Base-by-base conservation (phyloP, 306 rosid genomes). In the Dalbergia cochinchinensis region DNA sequence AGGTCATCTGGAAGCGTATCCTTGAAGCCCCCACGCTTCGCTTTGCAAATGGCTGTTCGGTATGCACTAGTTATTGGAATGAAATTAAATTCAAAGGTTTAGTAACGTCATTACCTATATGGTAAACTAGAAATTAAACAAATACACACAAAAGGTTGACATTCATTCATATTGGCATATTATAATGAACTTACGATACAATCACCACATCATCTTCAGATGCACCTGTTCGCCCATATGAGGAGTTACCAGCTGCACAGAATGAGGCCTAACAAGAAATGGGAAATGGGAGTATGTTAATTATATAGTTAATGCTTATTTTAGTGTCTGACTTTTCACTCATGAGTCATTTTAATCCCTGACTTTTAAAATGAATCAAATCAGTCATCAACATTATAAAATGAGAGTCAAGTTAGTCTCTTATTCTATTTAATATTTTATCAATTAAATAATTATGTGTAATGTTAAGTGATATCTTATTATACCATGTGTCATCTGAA, bases 1-100 rank as follows among this genome's bases (percentile, higher is more conserved):
- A 92, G 85, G 86, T 95, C 97, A 88, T 95, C 99, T 4, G 95
- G 89, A 66, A 83, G 89, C 51, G 99, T 89, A 83, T 95, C 97
- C 91, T 95, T 95, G 81, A 92, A 92, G 59, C 94, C 88, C 15
- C 98, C 99, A 57, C 91, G 92, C 83, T 88, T 92, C 55, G 99
- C 84, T 80, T 89, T 95, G 84, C 99, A 95, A 62, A 95, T 89
- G 1, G 98, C 91, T 15, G 99, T 92, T 18, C 99, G 91, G 73
- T 81, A 91, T 44, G 97, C 97, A 73, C 99, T 92, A 55, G 0
- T 53, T 70, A 65, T 78, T 55, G 18, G 69, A 79, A 45, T 47
- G 7, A 72, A 82, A 62, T 67, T 20, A 0, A 76, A 59, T 13
- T 62, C 41, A 54, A 15, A 47, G 12, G 7, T 35, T 58, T 22